Evolutionary conservation across 2,329 filamentous ascomycete species (phyloP).

Genomic region (Seiridium unicorne): DNA sequence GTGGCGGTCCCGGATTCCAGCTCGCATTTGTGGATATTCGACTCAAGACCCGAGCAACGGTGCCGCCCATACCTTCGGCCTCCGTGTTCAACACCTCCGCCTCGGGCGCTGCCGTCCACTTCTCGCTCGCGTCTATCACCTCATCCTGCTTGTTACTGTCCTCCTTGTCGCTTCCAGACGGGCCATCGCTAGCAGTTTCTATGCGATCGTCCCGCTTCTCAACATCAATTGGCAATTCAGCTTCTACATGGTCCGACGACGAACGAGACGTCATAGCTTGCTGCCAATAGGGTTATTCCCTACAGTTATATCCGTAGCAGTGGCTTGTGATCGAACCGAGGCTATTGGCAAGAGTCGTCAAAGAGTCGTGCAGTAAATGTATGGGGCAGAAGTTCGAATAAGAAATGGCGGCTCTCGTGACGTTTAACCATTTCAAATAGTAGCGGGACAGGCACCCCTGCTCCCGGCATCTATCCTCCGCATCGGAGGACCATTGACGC

Average conservation of each 20-base stretch:
- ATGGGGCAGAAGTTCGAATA: not conserved
- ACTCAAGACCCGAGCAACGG: conserved; percentile 37
- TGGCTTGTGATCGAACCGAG: not conserved
- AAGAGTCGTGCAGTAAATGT: not conserved
- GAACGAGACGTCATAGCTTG: conserved; percentile 16
- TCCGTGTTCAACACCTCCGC: conserved; percentile 21
- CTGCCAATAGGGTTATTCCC: not conserved
- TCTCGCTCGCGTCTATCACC: conserved; percentile 7
- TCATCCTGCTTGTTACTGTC: not conserved
- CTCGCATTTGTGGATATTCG: conserved; percentile 38
- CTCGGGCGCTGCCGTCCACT: conserved; percentile 18
- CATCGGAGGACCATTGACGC: not conserved
- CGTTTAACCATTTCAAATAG: not conserved
- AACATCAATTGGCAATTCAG: conserved; percentile 20
- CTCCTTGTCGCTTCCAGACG: not conserved
- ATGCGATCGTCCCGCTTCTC: conserved; percentile 18
- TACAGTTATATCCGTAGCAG: not conserved
- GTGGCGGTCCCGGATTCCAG: conserved; percentile 44
- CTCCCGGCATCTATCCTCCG: not conserved
- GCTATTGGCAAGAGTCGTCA: not conserved
- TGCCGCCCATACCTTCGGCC: conserved; percentile 21
- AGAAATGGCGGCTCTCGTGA: not conserved
- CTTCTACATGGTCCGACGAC: conserved; percentile 19
- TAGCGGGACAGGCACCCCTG: not conserved
- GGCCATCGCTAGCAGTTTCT: not conserved